Evolutionary conservation across 2,329 filamentous ascomycete species (phyloP).

Genomic region (Colletotrichum somersetense): DNA sequence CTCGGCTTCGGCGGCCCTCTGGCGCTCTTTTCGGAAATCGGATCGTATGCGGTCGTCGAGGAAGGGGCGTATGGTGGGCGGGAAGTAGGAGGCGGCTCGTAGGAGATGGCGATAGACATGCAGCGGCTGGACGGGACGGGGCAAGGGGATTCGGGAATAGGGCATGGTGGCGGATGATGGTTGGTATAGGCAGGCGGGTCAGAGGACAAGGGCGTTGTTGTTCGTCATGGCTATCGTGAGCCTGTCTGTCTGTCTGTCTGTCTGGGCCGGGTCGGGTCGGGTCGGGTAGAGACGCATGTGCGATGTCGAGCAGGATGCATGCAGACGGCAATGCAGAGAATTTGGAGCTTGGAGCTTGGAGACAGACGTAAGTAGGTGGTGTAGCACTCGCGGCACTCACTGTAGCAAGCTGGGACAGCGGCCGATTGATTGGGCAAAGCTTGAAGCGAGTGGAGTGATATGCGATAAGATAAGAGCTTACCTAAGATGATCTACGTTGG

Average conservation of each 20-base stretch:
- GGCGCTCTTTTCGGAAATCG: slow-evolving; percentile 56
- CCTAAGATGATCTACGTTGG: too few species aligned
- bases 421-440: slow-evolving; percentile 29
- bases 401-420: not conserved
- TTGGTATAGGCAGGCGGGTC: not conserved
- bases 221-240: not conserved
- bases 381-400: too few species aligned
- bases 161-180: slow-evolving; percentile 11
- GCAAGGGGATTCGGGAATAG: slow-evolving; percentile 48
- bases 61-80: slow-evolving; percentile 61
- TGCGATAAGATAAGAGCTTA: too few species aligned
- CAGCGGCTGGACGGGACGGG: slow-evolving; percentile 50
- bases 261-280: too few species aligned
- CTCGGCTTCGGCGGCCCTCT: slow-evolving; percentile 47
- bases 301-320: slow-evolving; percentile 39
- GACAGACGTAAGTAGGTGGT: too few species aligned
- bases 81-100: slow-evolving; percentile 72
- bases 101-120: slow-evolving; percentile 71
- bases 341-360: slow-evolving; percentile 16
- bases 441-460: not conserved
- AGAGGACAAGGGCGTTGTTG: slow-evolving; percentile 9
- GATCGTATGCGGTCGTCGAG: slow-evolving; percentile 57
- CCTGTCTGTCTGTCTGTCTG: not conserved
- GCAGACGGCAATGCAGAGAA: slow-evolving; percentile 26
- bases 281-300: slow-evolving; percentile 31